phyloP scores from a whole-genome alignment of 1,284 basidiomycete genomes.

The Pterulicium gracile region DNA sequence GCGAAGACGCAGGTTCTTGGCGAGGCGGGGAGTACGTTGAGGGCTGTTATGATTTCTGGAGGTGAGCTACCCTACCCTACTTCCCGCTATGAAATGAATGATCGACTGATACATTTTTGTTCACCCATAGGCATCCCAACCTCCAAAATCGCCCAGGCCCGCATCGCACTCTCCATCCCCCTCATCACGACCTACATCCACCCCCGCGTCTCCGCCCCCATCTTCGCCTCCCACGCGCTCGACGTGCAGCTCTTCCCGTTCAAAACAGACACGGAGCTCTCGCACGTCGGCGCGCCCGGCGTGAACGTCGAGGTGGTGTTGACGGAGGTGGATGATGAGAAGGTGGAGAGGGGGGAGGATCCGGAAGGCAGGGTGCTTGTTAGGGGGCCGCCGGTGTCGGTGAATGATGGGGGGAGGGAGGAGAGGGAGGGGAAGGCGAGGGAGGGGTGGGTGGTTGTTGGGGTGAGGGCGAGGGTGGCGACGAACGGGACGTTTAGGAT shows the following conservation, averaged over 20 bases:
- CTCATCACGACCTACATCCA: conserved; percentile 52
- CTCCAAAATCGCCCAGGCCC: conserved; percentile 34
- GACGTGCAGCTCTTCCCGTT: conserved; percentile 61
- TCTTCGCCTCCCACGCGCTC: conserved; percentile 63
- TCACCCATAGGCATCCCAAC: conserved; percentile 24
- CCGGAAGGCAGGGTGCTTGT: conserved; percentile 38
- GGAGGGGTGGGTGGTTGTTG: conserved; percentile 40
- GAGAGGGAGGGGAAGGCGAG: conserved; percentile 19
- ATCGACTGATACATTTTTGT: conserved; percentile 7
- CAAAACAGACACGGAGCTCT: conserved; percentile 20
- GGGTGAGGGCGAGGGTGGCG: conserved; percentile 35
- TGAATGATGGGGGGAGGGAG: conserved; percentile 28
- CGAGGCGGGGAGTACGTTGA: conserved; percentile 43
- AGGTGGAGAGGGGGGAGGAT: conserved; percentile 49
- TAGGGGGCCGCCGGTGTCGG: conserved; percentile 47
- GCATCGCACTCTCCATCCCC: conserved; percentile 63
- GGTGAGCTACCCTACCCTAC: conserved; percentile 32
- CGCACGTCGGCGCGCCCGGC: conserved; percentile 62
- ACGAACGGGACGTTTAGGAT: conserved; percentile 55
- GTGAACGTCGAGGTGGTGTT: conserved; percentile 70
- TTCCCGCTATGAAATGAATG: neutral
- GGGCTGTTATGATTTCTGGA: conserved; percentile 52
- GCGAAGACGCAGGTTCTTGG: conserved; percentile 53
- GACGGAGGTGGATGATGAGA: conserved; percentile 45
- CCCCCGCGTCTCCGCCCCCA: conserved; percentile 51